A percentile compares a stretch with the other conserved stretches of the same genome.
Evolutionary conservation across 2,329 filamentous ascomycete genomes (phyloP).

Genomic region (Grosmannia serpens): DNA sequence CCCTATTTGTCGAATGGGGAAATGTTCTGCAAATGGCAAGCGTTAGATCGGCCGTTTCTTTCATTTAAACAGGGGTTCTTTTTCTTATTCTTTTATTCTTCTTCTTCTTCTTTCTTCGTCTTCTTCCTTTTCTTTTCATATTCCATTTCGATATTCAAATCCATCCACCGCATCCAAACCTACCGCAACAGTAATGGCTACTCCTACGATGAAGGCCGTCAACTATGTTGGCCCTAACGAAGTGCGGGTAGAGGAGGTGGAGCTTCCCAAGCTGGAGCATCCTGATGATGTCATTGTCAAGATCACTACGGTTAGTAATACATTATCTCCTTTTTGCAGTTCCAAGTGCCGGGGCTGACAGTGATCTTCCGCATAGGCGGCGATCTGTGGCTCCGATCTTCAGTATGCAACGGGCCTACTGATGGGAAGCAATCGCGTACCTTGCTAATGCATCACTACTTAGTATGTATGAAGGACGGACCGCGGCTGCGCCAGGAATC

Average conservation of each 20-base stretch:
- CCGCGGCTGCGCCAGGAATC: not conserved
- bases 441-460: not conserved
- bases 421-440: not conserved
- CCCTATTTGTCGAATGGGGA: too few species aligned
- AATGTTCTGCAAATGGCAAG: too few species aligned
- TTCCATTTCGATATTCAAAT: too few species aligned
- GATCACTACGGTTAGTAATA: not conserved
- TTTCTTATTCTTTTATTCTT: too few species aligned
- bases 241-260: not conserved
- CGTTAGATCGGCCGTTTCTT: too few species aligned
- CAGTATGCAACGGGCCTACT: not conserved
- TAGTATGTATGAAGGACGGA: constrained; percentile 1
- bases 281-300: not conserved
- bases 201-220: not conserved
- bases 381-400: constrained; percentile 1
- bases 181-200: not conserved
- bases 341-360: too few species aligned
- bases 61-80: too few species aligned
- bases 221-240: not conserved
- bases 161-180: not conserved
- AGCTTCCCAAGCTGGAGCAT: not conserved
- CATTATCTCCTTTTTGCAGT: too few species aligned
- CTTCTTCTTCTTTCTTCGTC: too few species aligned
- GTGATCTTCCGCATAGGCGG: not conserved
- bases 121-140: too few species aligned